Conservation (phyloP, 1,284 basidiomycete species). For the Trichosporon sp. region DNA sequence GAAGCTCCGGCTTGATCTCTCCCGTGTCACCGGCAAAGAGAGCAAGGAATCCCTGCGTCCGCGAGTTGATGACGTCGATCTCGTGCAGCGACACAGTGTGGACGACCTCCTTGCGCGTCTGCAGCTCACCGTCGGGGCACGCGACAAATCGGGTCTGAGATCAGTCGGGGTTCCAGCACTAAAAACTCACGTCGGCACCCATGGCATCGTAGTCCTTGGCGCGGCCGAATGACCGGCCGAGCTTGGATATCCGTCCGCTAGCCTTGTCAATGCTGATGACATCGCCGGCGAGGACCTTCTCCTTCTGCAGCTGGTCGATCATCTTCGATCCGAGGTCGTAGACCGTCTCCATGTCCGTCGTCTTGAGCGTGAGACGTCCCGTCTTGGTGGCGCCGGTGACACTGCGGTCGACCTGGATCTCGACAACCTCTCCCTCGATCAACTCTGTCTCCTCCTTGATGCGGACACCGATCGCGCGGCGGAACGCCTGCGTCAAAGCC, state of each 20-base stretch:
- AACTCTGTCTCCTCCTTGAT: constrained; percentile 98
- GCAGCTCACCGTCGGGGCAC: constrained; percentile 95
- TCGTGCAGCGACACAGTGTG: constrained; percentile 97
- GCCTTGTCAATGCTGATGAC: constrained; percentile 96
- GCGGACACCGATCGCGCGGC: constrained; percentile 89
- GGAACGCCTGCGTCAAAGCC: constrained; percentile 91
- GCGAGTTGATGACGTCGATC: constrained; percentile 98
- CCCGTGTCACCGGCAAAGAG: constrained; percentile 84
- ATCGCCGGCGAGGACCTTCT: constrained; percentile 95
- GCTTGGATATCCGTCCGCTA: constrained; percentile 92
- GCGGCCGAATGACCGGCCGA: constrained; percentile 89
- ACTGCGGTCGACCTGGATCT: constrained; percentile 96
- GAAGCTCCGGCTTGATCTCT: constrained; percentile 95
- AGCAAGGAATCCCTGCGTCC: constrained; percentile 77
- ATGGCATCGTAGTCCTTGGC: constrained; percentile 98
- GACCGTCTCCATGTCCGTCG: constrained; percentile 99
- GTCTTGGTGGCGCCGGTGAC: constrained; percentile 97
- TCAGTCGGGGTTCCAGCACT: not conserved
- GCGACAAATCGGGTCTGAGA: constrained; percentile 90
- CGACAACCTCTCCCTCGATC: constrained; percentile 96
- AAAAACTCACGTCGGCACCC: constrained; percentile 79
- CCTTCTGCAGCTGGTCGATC: constrained; percentile 94
- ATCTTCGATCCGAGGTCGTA: constrained; percentile 99
- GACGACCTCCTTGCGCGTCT: constrained; percentile 92
- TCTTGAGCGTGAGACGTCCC: constrained; percentile 95